Evolutionary conservation across 768 basidiomycete genomes (phyloP), one percentile per base, ranked within the genome.

Genomic region (Serpula lacrymans): DNA sequence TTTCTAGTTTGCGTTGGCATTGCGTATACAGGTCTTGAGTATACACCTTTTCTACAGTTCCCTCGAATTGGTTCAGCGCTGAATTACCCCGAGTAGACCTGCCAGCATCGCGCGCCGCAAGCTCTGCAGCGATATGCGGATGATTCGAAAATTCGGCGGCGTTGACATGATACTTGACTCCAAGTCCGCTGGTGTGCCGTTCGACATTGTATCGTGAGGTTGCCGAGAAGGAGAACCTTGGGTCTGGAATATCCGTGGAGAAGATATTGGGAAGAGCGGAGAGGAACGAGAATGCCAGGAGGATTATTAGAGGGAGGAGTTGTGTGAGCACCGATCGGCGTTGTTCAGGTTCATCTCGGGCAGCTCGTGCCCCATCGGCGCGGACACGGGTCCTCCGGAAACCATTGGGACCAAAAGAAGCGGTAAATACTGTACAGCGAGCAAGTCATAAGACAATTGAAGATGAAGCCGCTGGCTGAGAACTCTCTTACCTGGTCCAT

Each of bases 91-190:
- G 48, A 53, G 37, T 9, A 37, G 58, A 52, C 31, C 54, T 51
- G 26, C 55, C 54, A 42, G 55, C 20, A 22, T 53, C 40, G 16
- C 58, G 71, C 54, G 75, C 66, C 27, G 82, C 78, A 28, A 88
- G 58, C 50, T 87, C 86, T 4, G 80, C 75, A 6, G 83, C 80
- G 44, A 96, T 84, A 13, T 70, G 64, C 1, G 88, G 82, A 58
- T 93, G 89, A n/a, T 69, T 68, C 32, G 77, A 54, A 58, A 93
- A 88, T 57, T 95, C 87, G 13, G 66, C 67, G 11, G 71, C 68
- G 55, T 94, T 87, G 51, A 97, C 90, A 52, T 82, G 91, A 65
- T 97, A 98, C 11, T 72, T 77, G 32, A 96, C 70, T 20, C 82
- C 80, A 46, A 89, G 64, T 12, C 71, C 73, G 26, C 68, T 68